A percentile compares a stretch with the other conserved stretches of the same genome.
phyloP scores from a whole-genome alignment of 2,329 filamentous ascomycete species.

The Penicillium digitatum region DNA sequence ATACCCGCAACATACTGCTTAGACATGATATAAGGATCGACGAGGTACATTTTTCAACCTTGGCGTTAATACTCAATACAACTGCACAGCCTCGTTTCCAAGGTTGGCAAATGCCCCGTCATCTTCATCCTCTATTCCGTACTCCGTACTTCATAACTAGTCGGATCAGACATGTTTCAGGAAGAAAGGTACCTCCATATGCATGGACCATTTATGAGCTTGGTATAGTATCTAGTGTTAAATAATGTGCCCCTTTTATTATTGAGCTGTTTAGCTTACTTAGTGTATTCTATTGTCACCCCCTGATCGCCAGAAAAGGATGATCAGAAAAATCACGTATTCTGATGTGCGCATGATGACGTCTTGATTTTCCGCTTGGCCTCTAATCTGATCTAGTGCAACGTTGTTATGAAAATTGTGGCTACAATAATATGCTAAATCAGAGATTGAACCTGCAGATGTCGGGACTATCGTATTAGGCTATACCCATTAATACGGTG shows the following conservation, averaged over 20 bases:
- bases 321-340: conserved; percentile 7
- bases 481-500: background rate
- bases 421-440: background rate
- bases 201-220: conserved; percentile 2
- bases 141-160: no score
- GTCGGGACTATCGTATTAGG: background rate
- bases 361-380: background rate
- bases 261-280: background rate
- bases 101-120: background rate
- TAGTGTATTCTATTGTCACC: background rate
- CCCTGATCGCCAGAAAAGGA: conserved; percentile 7
- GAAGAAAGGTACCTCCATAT: background rate
- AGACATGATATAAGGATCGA: conserved; percentile 6
- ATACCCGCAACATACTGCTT: background rate
- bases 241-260: background rate
- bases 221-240: background rate
- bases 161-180: conserved; percentile 6
- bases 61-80: conserved; percentile 6
- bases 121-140: background rate
- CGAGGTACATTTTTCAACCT: background rate
- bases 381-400: background rate
- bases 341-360: conserved; percentile 2
- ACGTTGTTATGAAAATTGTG: background rate
- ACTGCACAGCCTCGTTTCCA: conserved; percentile 16
- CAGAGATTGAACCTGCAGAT: background rate